Evolutionary conservation across 768 basidiomycete species (phyloP).

Genomic region (Boletus rufocinnamomeus): DNA sequence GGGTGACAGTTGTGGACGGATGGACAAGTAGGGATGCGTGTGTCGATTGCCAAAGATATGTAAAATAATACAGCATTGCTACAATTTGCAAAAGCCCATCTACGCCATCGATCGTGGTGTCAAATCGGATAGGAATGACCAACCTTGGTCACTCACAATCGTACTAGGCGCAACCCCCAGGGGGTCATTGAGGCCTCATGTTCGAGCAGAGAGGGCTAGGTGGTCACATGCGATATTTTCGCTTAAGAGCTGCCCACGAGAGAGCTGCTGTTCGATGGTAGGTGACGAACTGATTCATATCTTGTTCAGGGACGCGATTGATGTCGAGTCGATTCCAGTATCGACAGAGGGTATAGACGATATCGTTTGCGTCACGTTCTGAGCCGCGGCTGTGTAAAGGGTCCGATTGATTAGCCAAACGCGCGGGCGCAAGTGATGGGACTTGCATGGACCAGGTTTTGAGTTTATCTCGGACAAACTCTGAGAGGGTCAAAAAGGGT

Average conservation of each 20-base stretch:
- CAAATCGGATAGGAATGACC: slow-evolving; percentile 32
- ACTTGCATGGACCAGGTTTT: slow-evolving; percentile 80
- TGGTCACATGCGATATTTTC: slow-evolving; percentile 65
- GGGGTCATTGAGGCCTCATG: slow-evolving; percentile 3
- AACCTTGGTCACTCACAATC: slow-evolving; percentile 5
- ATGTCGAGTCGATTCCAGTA: slow-evolving; percentile 85
- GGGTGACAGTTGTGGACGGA: neutral
- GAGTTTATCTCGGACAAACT: slow-evolving; percentile 84
- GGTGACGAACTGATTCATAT: slow-evolving; percentile 77
- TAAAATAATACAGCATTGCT: slow-evolving; percentile 26
- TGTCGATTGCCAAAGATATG: slow-evolving; percentile 21
- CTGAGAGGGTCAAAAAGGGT: slow-evolving; percentile 82
- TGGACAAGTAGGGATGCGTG: slow-evolving; percentile 1
- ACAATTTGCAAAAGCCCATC: slow-evolving; percentile 20
- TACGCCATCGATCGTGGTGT: slow-evolving; percentile 25
- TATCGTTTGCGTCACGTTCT: slow-evolving; percentile 78
- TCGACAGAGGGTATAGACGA: slow-evolving; percentile 65
- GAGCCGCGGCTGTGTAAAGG: slow-evolving; percentile 55
- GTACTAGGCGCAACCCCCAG: neutral
- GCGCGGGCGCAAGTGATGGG: slow-evolving; percentile 1
- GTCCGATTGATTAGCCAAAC: slow-evolving; percentile 17
- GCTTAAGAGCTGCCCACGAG: slow-evolving; percentile 73
- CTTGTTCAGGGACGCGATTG: slow-evolving; percentile 82
- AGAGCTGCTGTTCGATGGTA: slow-evolving; percentile 60
- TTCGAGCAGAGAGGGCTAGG: slow-evolving; percentile 1